Percentiles rank a stretch among this genome's conserved stretches.
Conservation (phyloP, 2,329 filamentous ascomycete genomes). For the Hypoxylon sp. region DNA sequence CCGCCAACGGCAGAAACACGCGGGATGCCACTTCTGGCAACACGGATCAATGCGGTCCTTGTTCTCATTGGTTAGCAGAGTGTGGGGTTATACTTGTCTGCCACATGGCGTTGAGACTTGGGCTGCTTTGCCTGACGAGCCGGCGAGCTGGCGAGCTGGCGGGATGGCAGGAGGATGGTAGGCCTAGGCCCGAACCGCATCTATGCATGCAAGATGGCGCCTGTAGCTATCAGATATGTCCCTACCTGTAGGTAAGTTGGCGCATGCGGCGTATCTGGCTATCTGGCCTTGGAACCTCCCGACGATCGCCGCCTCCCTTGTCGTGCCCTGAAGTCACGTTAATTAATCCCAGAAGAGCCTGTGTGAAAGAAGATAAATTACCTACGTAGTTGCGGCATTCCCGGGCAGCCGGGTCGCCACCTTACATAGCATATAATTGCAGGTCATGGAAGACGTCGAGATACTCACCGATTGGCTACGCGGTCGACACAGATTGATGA, state of each 20-base stretch:
- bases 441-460: background rate
- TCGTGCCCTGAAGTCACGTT: slow-evolving; percentile 7
- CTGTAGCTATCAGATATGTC: too few species aligned
- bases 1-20: slow-evolving; percentile 25
- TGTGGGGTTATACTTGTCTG: slow-evolving; percentile 23
- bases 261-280: too few species aligned
- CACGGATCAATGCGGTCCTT: slow-evolving; percentile 18
- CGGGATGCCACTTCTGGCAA: slow-evolving; percentile 34
- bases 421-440: background rate
- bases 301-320: slow-evolving; percentile 13
- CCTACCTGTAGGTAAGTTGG: too few species aligned
- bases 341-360: slow-evolving; percentile 28
- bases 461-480: background rate
- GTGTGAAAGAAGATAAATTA: slow-evolving; percentile 8
- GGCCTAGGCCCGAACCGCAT: too few species aligned
- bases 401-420: slow-evolving; percentile 25
- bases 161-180: too few species aligned
- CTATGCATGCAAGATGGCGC: too few species aligned
- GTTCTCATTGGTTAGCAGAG: slow-evolving; percentile 18
- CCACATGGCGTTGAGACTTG: slow-evolving; percentile 31
- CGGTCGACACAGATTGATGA: background rate
- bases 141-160: too few species aligned
- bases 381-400: slow-evolving; percentile 17
- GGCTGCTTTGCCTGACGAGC: background rate
- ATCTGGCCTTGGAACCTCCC: slow-evolving; percentile 28